phyloP scores from a whole-genome alignment of 2,329 filamentous ascomycete genomes.

The Leptographium procerum region DNA sequence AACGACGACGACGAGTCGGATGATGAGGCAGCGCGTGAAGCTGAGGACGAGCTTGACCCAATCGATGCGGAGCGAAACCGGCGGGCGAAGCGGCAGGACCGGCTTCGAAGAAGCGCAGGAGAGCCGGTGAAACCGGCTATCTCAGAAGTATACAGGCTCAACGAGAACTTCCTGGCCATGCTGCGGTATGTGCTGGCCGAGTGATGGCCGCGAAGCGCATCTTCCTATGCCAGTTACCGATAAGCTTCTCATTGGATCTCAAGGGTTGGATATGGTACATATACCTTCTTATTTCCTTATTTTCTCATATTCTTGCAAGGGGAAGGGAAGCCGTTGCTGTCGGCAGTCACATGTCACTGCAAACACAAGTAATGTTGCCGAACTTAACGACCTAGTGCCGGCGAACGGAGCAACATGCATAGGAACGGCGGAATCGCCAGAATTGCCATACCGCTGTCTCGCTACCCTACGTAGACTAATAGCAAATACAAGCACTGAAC shows the following conservation, averaged over 20 bases:
- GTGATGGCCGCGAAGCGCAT: conserved; percentile 32
- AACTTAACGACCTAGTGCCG: no score
- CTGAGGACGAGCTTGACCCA: conserved; percentile 71
- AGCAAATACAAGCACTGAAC: background rate
- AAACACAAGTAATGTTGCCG: no score
- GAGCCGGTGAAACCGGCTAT: conserved; percentile 74
- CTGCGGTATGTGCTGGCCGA: conserved; percentile 69
- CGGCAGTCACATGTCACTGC: no score
- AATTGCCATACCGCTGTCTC: no score
- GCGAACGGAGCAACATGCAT: no score
- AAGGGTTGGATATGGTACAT: no score
- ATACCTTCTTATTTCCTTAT: background rate
- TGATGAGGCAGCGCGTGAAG: conserved; percentile 54
- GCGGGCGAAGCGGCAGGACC: conserved; percentile 65
- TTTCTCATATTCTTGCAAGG: background rate
- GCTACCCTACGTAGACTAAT: no score
- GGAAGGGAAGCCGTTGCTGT: no score
- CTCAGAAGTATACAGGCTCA: conserved; percentile 68
- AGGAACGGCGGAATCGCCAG: no score
- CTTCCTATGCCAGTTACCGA: no score
- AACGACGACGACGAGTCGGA: conserved; percentile 56
- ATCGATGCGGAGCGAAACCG: conserved; percentile 77
- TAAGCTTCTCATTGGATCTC: background rate
- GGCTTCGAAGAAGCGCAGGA: conserved; percentile 66
- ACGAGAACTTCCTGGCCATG: conserved; percentile 72